Base-by-base conservation (phyloP, 1,139 yeast species). In the Debaryomycetaceae sp. region DNA sequence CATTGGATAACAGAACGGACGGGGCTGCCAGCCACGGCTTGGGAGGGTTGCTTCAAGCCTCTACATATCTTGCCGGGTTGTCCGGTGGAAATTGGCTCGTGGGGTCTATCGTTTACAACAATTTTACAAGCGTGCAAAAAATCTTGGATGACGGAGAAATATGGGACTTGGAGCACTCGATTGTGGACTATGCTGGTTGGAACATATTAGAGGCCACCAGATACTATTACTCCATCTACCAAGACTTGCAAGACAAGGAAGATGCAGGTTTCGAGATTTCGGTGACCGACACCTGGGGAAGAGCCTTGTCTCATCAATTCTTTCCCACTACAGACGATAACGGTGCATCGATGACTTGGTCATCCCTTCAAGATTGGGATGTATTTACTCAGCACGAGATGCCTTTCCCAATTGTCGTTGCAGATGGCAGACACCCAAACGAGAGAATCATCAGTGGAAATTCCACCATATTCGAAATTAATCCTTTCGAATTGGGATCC, bases 31-130 rank as follows among this genome's bases (percentile, higher is more conserved):
- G 76, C 5, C 57, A 55, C 3, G 56, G 58, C 1, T 58, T 73
- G 36, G 77, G 77, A 0, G 78, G 78, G 0, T 50, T 73, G 20
- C 57, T 73, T 14, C 76, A 73, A 46, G 57, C 70, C 39, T 42
- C 75, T 2, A 62, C 69, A 2, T 73, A 73, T 52, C 49, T 73
- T n/a, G 49, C 66, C 1, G 78, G 78, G 0, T 56, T 73, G 6
- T 70, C 76, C 5, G 78, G 78, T 6, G 78, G 78, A 0, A 63
- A 63, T 45, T 73, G 78, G 78, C 49, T 73, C 22, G 65, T 73
- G 8, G 78, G 78, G 0, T 54, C 70, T 14, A 47, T 72, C 40
- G 72, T 60, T 3, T 54, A 69, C 37, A 72, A 72, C 46, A 61
- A 70, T 49, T 72, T 71, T 68, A 52, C 65, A n/a, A 60, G 74